phyloP scores from a whole-genome alignment of 768 basidiomycete species.

The Russula griseocarnosa region DNA sequence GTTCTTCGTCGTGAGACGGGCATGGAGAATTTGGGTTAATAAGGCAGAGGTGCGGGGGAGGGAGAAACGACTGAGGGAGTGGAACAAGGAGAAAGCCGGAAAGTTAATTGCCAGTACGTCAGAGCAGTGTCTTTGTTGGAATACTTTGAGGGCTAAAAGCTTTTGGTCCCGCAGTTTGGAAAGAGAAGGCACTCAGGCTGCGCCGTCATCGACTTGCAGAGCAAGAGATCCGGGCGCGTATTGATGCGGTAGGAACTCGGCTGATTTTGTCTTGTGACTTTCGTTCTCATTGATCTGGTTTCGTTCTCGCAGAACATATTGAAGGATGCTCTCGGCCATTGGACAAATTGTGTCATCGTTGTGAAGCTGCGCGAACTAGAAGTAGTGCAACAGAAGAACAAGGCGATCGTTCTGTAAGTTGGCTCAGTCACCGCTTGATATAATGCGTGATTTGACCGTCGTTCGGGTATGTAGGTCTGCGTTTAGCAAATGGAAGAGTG shows the following conservation, averaged over 20 bases:
- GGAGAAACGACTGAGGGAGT: conserved; percentile 43
- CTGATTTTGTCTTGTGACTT: not conserved
- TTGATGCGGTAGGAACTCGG: conserved; percentile 4
- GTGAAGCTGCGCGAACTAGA: conserved; percentile 72
- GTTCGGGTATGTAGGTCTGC: conserved; percentile 40
- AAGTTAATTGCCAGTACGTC: conserved; percentile 39
- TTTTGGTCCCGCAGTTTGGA: conserved; percentile 19
- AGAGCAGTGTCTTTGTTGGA: not conserved
- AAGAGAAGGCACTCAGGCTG: conserved; percentile 22
- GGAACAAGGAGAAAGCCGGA: conserved; percentile 40
- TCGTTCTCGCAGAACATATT: conserved; percentile 46
- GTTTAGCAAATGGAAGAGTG: conserved; percentile 66
- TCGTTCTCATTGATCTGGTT: not conserved
- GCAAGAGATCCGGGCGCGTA: conserved; percentile 19
- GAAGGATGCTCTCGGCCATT: conserved; percentile 46
- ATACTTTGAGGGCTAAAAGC: not conserved
- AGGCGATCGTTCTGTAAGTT: conserved; percentile 39
- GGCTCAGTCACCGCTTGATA: not conserved
- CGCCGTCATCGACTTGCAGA: conserved; percentile 26
- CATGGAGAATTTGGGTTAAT: conserved; percentile 48
- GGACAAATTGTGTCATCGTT: conserved; percentile 72
- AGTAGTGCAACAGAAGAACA: conserved; percentile 46
- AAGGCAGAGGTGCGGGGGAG: conserved; percentile 44
- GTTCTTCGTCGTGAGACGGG: conserved; percentile 47
- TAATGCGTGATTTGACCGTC: not conserved